Evolutionary conservation across 495 filamentous ascomycete genomes (phyloP).

Genomic region (Xylaria flabelliformis): DNA sequence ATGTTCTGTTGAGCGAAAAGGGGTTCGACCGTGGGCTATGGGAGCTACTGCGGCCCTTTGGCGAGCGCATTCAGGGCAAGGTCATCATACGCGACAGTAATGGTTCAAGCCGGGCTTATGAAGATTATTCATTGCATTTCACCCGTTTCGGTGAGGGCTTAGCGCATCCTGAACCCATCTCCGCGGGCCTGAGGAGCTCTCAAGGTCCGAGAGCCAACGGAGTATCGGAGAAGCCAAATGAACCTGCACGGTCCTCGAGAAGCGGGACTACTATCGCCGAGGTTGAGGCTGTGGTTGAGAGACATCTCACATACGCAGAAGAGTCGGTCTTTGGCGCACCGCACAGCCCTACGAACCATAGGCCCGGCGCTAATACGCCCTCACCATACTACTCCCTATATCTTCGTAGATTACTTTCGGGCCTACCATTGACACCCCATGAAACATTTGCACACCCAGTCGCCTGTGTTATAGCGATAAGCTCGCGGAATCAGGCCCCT

Average conservation of each 20-base stretch:
- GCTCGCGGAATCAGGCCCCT: conserved; percentile 78
- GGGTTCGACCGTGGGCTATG: conserved; percentile 82
- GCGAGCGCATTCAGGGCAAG: conserved; percentile 86
- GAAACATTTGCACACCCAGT: conserved; percentile 96
- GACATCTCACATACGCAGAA: conserved; percentile 60
- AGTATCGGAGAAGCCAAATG: conserved; percentile 29
- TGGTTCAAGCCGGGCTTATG: conserved; percentile 79
- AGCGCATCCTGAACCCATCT: conserved; percentile 53
- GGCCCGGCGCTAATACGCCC: conserved; percentile 47
- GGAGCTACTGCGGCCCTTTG: conserved; percentile 87
- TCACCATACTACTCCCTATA: conserved; percentile 81
- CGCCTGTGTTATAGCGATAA: conserved; percentile 94
- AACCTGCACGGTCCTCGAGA: conserved; percentile 26
- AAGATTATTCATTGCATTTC: conserved; percentile 90
- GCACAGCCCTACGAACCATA: conserved; percentile 47
- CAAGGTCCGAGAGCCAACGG: conserved; percentile 38
- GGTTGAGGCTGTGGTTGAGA: conserved; percentile 60
- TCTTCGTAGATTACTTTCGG: conserved; percentile 80
- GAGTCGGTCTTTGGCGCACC: conserved; percentile 50
- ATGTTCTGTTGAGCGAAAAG: conserved; percentile 80
- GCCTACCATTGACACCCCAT: conserved; percentile 75
- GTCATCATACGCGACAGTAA: conserved; percentile 89
- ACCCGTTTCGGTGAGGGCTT: conserved; percentile 68
- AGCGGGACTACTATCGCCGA: conserved; percentile 38
- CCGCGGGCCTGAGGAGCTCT: conserved; percentile 43